Conservation (phyloP, 495 filamentous ascomycete species). For the Penicillium dipodomyicola region DNA sequence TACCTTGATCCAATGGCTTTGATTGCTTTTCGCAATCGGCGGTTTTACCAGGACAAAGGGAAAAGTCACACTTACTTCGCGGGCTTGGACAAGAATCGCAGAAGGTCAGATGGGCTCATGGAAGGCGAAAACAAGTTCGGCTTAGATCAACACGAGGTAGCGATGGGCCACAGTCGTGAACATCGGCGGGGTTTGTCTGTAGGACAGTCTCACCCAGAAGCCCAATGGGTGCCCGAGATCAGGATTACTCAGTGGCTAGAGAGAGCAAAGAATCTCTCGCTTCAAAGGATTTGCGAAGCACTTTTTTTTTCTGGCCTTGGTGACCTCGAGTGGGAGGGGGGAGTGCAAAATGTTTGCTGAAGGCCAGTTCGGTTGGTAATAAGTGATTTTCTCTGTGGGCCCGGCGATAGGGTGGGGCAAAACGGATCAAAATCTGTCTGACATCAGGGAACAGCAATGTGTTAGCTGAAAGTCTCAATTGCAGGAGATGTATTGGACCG, state of each 20-base stretch:
- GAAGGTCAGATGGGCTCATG: conserved; percentile 91
- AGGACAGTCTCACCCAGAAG: conserved; percentile 17
- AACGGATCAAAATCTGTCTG: conserved; percentile 29
- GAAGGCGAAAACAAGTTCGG: conserved; percentile 47
- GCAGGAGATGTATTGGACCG: neutral
- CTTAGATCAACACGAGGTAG: conserved; percentile 42
- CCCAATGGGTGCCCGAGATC: conserved; percentile 26
- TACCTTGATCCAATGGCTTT: neutral
- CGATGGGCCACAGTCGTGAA: conserved; percentile 37
- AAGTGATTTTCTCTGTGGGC: conserved; percentile 36
- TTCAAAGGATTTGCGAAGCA: neutral
- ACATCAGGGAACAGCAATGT: conserved; percentile 24
- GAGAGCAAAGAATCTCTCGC: conserved; percentile 12
- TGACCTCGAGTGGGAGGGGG: conserved; percentile 15
- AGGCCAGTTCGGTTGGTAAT: conserved; percentile 24
- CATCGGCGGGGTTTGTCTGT: conserved; percentile 33
- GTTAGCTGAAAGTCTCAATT: neutral
- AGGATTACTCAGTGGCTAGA: conserved; percentile 10
- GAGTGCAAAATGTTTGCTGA: conserved; percentile 27
- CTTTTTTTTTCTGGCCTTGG: conserved; percentile 11
- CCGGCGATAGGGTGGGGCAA: conserved; percentile 27
- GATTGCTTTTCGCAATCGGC: neutral
- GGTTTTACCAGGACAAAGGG: neutral
- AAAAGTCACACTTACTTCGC: conserved; percentile 69
- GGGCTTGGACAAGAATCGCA: conserved; percentile 93